These are phyloP conservation scores for Komagataea norvegica DNA, from an alignment of 1,139 yeast species.

Conservation along the genomic window DNA sequence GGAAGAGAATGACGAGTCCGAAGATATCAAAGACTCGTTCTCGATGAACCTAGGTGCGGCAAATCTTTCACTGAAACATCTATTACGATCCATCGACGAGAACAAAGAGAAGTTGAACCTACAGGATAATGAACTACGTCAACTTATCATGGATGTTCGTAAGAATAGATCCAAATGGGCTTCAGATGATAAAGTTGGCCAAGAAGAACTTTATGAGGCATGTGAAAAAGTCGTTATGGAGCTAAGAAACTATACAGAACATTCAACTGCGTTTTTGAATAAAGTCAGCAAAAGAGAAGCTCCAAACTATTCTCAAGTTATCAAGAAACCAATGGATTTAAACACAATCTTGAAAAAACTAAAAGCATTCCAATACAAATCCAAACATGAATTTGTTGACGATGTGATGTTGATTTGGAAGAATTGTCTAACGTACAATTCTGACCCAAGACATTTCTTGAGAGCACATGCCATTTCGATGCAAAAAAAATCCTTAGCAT, in stretches of 20 bases:
- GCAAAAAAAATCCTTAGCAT: constrained; percentile 79
- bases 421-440: constrained; percentile 87
- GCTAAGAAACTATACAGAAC: constrained; percentile 88
- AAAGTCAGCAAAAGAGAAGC: constrained; percentile 96
- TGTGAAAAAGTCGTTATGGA: constrained; percentile 93
- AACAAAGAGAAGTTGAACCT: constrained; percentile 70
- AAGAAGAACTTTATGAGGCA: constrained; percentile 95
- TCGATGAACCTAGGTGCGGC: constrained; percentile 72
- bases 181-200: constrained; percentile 90
- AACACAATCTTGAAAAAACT: constrained; percentile 90
- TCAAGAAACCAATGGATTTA: constrained; percentile 94
- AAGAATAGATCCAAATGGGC: constrained; percentile 97
- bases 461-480: constrained; percentile 92
- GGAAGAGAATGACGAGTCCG: constrained; percentile 29
- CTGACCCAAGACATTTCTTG: constrained; percentile 90
- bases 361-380: constrained; percentile 72
- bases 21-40: constrained; percentile 22
- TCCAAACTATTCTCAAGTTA: constrained; percentile 86
- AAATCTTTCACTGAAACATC: constrained; percentile 73
- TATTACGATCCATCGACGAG: constrained; percentile 71
- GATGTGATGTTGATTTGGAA: constrained; percentile 94
- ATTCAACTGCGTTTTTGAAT: constrained; percentile 91
- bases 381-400: constrained; percentile 85
- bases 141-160: constrained; percentile 84
- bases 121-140: constrained; percentile 82